Percentiles rank a stretch among this genome's conserved stretches.
phyloP scores from a whole-genome alignment of 768 basidiomycete genomes.

The Lactifluus rugatus region DNA sequence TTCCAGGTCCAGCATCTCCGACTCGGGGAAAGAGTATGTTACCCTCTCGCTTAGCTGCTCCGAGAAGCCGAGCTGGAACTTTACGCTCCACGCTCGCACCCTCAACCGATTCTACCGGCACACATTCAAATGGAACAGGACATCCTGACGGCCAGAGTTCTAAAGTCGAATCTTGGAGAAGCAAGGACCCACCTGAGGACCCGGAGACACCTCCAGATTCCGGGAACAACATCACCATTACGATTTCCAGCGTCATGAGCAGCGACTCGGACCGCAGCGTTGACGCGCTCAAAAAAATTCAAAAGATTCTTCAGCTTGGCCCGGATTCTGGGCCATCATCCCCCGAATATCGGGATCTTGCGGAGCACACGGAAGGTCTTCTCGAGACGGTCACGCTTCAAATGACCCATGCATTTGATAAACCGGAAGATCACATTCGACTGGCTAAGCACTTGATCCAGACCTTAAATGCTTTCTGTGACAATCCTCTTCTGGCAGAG shows the following conservation, averaged over 20 bases:
- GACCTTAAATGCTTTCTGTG: conserved; percentile 90
- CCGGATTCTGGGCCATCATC: conserved; percentile 64
- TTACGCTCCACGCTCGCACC: conserved; percentile 9
- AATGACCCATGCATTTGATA: conserved; percentile 87
- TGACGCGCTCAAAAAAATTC: conserved; percentile 88
- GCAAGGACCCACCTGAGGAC: conserved; percentile 6
- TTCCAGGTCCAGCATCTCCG: conserved; percentile 28
- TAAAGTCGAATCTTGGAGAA: conserved; percentile 16
- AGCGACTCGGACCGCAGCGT: conserved; percentile 80
- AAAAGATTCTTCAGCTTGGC: conserved; percentile 70
- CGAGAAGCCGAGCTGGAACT: conserved; percentile 39
- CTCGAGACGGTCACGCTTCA: conserved; percentile 86
- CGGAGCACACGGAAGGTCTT: conserved; percentile 73
- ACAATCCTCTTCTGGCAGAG: conserved; percentile 80
- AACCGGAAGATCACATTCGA: conserved; percentile 78
- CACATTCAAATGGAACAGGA: conserved; percentile 3
- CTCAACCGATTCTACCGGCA: not conserved
- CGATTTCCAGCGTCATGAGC: conserved; percentile 83
- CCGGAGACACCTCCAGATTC: conserved; percentile 22
- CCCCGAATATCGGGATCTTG: conserved; percentile 63
- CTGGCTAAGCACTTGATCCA: conserved; percentile 97
- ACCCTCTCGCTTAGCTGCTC: conserved; percentile 66
- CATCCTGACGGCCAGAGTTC: conserved; percentile 12
- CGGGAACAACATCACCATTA: conserved; percentile 60
- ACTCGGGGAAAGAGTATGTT: conserved; percentile 57